These are phyloP conservation scores for Fragaria nilgerrensis DNA, from an alignment of 306 rosid genomes.

Conservation along the genomic window DNA sequence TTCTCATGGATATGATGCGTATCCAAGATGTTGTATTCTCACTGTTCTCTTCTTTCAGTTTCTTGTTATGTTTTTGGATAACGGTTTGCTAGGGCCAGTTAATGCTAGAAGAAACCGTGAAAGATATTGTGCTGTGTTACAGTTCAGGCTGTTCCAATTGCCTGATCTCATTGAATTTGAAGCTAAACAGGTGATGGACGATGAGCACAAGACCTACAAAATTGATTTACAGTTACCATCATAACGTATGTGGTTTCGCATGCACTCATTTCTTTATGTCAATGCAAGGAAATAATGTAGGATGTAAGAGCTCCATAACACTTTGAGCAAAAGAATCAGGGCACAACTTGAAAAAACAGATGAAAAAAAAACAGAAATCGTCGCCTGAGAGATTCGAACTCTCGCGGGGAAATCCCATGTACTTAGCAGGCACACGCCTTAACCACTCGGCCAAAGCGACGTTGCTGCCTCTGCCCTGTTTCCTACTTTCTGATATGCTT, in stretches of 20 bases:
- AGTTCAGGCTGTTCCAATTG: not conserved
- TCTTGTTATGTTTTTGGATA: not conserved
- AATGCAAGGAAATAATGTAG: not conserved
- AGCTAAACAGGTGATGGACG: not conserved
- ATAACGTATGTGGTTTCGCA: not conserved
- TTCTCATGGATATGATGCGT: not conserved
- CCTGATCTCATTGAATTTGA: not conserved
- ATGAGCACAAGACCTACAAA: not conserved
- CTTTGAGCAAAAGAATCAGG: not conserved
- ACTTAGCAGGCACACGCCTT: constrained; percentile 24
- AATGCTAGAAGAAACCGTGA: not conserved
- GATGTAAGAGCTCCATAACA: not conserved
- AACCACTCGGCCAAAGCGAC: constrained; percentile 13
- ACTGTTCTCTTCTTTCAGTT: not conserved
- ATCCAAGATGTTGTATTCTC: not conserved
- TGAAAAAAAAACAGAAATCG: not conserved
- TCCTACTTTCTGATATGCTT: not conserved
- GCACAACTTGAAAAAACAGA: not conserved
- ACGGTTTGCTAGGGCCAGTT: not conserved
- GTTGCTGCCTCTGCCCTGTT: not conserved
- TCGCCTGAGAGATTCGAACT: constrained; percentile 21
- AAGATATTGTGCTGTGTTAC: not conserved
- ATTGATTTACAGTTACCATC: not conserved
- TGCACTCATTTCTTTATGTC: not conserved
- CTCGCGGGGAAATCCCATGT: constrained; percentile 20